Base-by-base conservation (phyloP, 257 asterid genomes). In the Ilex asprella region DNA sequence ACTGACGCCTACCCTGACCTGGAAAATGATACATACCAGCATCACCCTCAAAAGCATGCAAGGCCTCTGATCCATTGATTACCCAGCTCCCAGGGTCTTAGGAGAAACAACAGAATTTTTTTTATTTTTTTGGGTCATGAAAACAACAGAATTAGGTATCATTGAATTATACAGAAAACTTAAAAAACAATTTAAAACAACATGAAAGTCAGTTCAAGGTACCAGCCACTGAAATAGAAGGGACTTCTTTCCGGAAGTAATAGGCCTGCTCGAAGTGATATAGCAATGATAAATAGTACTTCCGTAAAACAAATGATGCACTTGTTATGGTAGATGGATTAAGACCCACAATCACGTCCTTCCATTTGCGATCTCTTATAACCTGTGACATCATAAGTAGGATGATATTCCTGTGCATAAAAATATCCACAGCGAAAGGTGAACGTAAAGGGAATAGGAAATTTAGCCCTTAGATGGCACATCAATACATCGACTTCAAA, bases 211-310 rank as follows among this genome's bases (percentile, higher is more conserved):
- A 46, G 52, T 51, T 63, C 46, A n/a, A 60, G 62, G 44, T 69
- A 88, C 95, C 91, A 10, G 84, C 52, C 56, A 49, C 66, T 51
- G 83, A 65, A 51, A 63, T 16, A 56, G 76, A 59, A 41, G 91
- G 88, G 72, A 73, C 80, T 76, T 83, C 87, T 80, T 81, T 92
- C 68, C 91, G 80, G 31, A 86, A 85, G 75, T 89, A 92, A 75
- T 89, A 93, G 61, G 81, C 97, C 83, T 89, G 97, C 85, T 93
- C 97, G 58, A 93, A 93, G 79, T 89, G 96, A 77, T 87, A 89
- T 58, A 93, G 94, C 82, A 75, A 61, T 2, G 96, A 89, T 29
- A 85, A 82, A 71, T 89, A 89, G 72, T 82, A 81, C 77, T 79
- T 89, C 68, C 99, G 79, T 53, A 93, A 76, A 60, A 86, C 86